Conservation (phyloP, 192 early-diverging fungal species). For the Coemansia sp. region DNA sequence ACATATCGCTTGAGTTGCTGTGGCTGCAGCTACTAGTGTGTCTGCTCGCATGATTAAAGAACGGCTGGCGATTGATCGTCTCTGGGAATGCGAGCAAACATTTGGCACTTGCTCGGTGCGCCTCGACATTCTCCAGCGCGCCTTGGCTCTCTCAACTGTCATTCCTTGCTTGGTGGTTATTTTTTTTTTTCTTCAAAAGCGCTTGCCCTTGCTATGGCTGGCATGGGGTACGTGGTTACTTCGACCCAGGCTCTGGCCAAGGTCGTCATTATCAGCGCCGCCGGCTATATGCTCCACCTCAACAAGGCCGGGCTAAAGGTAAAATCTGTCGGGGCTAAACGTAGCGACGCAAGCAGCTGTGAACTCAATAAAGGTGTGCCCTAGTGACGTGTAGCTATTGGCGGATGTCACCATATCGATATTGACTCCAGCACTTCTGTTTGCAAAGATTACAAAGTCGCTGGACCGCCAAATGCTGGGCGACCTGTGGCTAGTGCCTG, state of each 20-base stretch:
- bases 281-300: conserved; percentile 21
- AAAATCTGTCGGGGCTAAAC: background rate
- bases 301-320: conserved; percentile 24
- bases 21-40: background rate
- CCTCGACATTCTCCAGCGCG: background rate
- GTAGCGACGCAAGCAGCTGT: background rate
- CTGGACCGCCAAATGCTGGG: conserved; percentile 59
- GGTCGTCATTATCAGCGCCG: conserved; percentile 20
- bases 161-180: no score
- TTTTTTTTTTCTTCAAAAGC: background rate
- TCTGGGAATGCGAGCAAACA: background rate
- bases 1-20: background rate
- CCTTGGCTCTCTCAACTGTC: background rate
- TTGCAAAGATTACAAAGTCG: conserved; percentile 65
- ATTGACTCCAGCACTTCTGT: conserved; percentile 71
- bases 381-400: conserved; percentile 15
- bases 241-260: conserved; percentile 28
- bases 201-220: conserved; percentile 6
- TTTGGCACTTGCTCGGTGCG: background rate
- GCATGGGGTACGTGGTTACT: conserved; percentile 17
- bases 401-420: conserved; percentile 60
- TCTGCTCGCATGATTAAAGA: background rate
- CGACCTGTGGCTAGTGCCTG: conserved; percentile 66
- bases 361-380: background rate
- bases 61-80: background rate